Evolutionary conservation across 2,329 filamentous ascomycete genomes (phyloP).

Genomic region (Penicillium occitanis): DNA sequence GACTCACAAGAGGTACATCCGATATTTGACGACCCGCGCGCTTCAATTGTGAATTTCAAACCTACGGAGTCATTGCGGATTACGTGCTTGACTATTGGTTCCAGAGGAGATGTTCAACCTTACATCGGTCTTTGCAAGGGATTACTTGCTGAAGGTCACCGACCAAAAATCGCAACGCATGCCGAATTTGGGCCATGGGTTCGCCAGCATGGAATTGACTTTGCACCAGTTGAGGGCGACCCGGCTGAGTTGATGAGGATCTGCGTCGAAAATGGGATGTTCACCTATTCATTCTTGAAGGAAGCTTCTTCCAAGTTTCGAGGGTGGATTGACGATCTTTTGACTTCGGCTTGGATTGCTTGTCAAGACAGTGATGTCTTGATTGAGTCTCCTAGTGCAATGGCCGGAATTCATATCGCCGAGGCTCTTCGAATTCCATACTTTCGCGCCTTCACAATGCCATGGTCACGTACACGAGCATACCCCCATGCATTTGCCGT

Average conservation of each 20-base stretch:
- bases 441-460: slow-evolving; percentile 97
- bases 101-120: slow-evolving; percentile 91
- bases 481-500: slow-evolving; percentile 97
- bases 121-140: slow-evolving; percentile 97
- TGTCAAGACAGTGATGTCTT: slow-evolving; percentile 86
- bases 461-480: slow-evolving; percentile 91
- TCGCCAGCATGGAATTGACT: slow-evolving; percentile 89
- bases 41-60: slow-evolving; percentile 89
- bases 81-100: slow-evolving; percentile 94
- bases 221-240: slow-evolving; percentile 82
- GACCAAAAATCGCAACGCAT: slow-evolving; percentile 85
- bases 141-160: slow-evolving; percentile 82
- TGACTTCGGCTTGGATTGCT: slow-evolving; percentile 75
- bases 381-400: slow-evolving; percentile 93
- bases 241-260: slow-evolving; percentile 92
- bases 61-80: slow-evolving; percentile 75
- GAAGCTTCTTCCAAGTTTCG: slow-evolving; percentile 87
- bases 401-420: slow-evolving; percentile 97
- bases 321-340: slow-evolving; percentile 88
- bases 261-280: slow-evolving; percentile 96
- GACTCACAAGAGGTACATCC: slow-evolving; percentile 57
- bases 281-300: slow-evolving; percentile 84
- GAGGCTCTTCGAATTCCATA: slow-evolving; percentile 92
- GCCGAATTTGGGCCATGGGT: slow-evolving; percentile 87
- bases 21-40: slow-evolving; percentile 86